Evolutionary conservation across 768 basidiomycete species (phyloP).

Genomic region (Boletus reticuloceps): DNA sequence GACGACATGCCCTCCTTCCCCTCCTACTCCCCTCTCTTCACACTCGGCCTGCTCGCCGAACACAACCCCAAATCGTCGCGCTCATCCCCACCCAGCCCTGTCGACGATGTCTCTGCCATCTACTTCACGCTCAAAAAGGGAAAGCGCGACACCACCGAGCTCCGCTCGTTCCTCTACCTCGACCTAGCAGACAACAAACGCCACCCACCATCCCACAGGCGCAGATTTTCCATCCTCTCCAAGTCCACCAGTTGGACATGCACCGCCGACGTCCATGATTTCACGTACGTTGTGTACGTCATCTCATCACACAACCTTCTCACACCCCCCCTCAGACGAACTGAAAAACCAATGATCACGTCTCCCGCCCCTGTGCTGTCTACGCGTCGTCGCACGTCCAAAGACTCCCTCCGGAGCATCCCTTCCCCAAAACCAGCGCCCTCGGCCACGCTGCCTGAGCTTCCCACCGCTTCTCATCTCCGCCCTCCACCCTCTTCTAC

Average conservation of each 20-base stretch:
- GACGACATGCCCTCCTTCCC: constrained; percentile 7
- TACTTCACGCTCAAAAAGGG: constrained; percentile 46
- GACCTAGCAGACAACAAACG: constrained; percentile 58
- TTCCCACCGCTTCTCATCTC: constrained; percentile 27
- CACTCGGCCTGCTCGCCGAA: constrained; percentile 52
- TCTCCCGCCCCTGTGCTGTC: constrained; percentile 8
- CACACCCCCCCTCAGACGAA: constrained; percentile 16
- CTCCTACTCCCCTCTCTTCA: constrained; percentile 63
- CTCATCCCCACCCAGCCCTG: neutral
- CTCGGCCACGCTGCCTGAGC: constrained; percentile 47
- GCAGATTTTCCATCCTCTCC: constrained; percentile 32
- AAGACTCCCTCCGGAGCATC: constrained; percentile 44
- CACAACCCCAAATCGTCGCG: neutral
- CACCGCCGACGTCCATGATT: constrained; percentile 8
- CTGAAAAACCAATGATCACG: constrained; percentile 23
- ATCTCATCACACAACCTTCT: neutral
- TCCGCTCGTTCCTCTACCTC: constrained; percentile 65
- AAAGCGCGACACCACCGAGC: constrained; percentile 38
- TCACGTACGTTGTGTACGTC: constrained; percentile 8
- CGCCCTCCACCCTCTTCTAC: too few relatives aligned
- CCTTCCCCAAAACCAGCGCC: constrained; percentile 64
- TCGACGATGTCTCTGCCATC: constrained; percentile 36
- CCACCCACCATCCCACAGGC: constrained; percentile 37
- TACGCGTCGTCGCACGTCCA: constrained; percentile 33
- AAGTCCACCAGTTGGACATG: constrained; percentile 33